Conservation (phyloP, 805 yeast species). For the Nakazawaea sp. region DNA sequence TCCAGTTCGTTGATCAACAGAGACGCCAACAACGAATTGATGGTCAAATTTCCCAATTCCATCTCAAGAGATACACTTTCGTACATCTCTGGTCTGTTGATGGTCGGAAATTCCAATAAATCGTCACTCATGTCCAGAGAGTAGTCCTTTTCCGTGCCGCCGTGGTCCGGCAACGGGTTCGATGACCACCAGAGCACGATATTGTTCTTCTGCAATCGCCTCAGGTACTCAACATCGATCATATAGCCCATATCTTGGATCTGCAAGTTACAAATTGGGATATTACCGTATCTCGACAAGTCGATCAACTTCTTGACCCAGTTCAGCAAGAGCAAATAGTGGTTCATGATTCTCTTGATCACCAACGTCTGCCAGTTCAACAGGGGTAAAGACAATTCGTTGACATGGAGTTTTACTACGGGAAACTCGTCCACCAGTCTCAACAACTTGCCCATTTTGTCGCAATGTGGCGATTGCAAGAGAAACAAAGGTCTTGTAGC, state of each 20-base stretch:
- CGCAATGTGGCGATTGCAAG: constrained; percentile 63
- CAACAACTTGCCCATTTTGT: constrained; percentile 38
- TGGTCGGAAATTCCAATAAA: constrained; percentile 55
- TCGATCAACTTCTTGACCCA: constrained; percentile 65
- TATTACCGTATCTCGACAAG: constrained; percentile 63
- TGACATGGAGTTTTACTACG: constrained; percentile 48
- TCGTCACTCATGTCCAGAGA: constrained; percentile 36
- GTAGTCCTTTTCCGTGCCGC: constrained; percentile 68
- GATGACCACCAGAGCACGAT: constrained; percentile 94
- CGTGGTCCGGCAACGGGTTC: constrained; percentile 72
- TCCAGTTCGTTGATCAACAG: constrained; percentile 82
- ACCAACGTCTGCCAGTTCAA: constrained; percentile 76
- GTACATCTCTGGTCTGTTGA: constrained; percentile 75
- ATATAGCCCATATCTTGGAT: constrained; percentile 62
- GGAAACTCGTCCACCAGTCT: constrained; percentile 52
- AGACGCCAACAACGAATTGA: constrained; percentile 83
- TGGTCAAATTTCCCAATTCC: constrained; percentile 68
- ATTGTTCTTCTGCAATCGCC: constrained; percentile 57
- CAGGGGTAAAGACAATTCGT: constrained; percentile 59
- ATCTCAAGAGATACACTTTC: constrained; percentile 74
- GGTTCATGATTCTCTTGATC: constrained; percentile 58
- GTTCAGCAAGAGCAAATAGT: constrained; percentile 63
- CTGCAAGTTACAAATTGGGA: constrained; percentile 83
- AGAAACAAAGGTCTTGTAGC: constrained; percentile 60
- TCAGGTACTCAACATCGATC: constrained; percentile 82